A percentile compares a stretch with the other conserved stretches of the same genome.
Conservation (phyloP, 148 eudicot genomes). For the Simmondsia chinensis region DNA sequence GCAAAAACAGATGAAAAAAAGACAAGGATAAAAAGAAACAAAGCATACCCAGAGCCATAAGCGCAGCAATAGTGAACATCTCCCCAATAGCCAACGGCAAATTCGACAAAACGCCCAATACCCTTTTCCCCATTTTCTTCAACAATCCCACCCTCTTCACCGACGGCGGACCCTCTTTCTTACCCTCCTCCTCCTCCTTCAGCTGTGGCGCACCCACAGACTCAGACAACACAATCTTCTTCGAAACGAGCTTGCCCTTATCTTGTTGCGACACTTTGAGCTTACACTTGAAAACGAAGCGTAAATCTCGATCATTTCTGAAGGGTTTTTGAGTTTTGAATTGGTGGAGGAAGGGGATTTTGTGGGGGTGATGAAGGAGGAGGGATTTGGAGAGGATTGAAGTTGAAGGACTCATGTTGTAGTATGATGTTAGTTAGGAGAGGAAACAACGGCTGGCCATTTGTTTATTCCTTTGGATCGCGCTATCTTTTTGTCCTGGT, state of each 20-base stretch:
- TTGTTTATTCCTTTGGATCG: no score
- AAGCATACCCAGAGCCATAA: constrained; percentile 76
- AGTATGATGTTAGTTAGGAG: no score
- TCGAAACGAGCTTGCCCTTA: constrained; percentile 19
- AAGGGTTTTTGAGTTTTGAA: no score
- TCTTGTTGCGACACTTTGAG: constrained; percentile 25
- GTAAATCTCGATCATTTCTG: no score
- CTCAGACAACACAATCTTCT: constrained; percentile 38
- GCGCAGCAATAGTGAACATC: constrained; percentile 69
- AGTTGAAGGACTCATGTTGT: constrained; percentile 16
- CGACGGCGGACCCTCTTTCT: constrained; percentile 1
- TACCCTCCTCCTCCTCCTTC: constrained; percentile 21
- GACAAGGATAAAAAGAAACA: no score
- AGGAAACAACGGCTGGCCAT: no score
- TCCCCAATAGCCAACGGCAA: constrained; percentile 89
- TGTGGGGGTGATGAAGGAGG: constrained; percentile 7
- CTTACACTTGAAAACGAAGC: no score
- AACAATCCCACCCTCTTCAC: constrained; percentile 13
- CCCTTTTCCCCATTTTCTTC: constrained; percentile 49
- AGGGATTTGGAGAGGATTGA: constrained; percentile 22
- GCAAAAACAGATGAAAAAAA: not conserved
- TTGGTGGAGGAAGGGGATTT: constrained; percentile 8
- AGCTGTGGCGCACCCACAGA: constrained; percentile 49
- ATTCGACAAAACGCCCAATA: constrained; percentile 61
- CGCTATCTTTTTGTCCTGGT: no score